A percentile compares a stretch with the other conserved stretches of the same genome.
phyloP scores from a whole-genome alignment of 345 rosid genomes.

The Lepidium aucheri region DNA sequence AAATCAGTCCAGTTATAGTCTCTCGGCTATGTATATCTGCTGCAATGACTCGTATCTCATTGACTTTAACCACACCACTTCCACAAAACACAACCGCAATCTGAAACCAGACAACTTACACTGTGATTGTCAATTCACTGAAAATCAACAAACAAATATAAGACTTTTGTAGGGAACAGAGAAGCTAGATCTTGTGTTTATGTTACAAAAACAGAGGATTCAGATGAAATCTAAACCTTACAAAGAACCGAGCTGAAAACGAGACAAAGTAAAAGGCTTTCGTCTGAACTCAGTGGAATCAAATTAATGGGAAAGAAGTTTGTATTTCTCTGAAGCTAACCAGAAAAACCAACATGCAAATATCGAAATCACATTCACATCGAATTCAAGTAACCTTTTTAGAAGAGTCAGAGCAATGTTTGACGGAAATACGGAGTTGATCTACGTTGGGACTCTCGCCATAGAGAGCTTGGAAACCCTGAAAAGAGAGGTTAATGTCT shows the following conservation, averaged over 20 bases:
- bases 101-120: conserved; percentile 28
- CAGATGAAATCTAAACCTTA: no score
- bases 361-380: not conserved
- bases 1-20: conserved; percentile 50
- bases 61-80: conserved; percentile 54
- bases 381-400: conserved; percentile 36
- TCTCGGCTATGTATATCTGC: conserved; percentile 47
- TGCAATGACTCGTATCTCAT: conserved; percentile 45
- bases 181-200: not conserved
- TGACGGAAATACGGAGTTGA: conserved; percentile 46
- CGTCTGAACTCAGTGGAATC: no score
- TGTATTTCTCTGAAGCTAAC: no score
- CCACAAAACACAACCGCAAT: conserved; percentile 54
- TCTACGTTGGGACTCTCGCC: conserved; percentile 49
- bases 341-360: conserved; percentile 12
- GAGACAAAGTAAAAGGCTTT: not conserved
- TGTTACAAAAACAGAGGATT: not conserved
- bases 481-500: conserved; percentile 48
- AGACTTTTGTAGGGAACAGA: not conserved
- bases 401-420: conserved; percentile 44
- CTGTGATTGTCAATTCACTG: no score
- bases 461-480: conserved; percentile 41
- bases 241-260: no score
- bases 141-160: not conserved
- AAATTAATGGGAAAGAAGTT: no score